Evolutionary conservation across 2,329 filamentous ascomycete genomes (phyloP).

Genomic region (Lachnellula subtilissima): DNA sequence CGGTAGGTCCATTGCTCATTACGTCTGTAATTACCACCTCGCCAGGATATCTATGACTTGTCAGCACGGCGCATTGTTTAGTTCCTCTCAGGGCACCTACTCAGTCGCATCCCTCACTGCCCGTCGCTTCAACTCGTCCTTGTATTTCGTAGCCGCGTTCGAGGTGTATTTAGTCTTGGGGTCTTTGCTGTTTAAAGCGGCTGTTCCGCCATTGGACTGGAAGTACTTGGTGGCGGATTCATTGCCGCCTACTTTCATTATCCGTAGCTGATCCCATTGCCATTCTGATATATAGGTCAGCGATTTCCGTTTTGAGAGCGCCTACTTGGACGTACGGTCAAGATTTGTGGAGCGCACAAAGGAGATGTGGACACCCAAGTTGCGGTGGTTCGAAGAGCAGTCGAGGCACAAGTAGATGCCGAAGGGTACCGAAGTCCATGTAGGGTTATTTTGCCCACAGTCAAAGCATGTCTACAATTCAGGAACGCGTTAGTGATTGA

Average conservation of each 20-base stretch:
- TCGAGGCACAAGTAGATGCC: slow-evolving; percentile 98
- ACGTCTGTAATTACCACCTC: slow-evolving; percentile 83
- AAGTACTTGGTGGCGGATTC: slow-evolving; percentile 98
- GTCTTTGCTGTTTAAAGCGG: slow-evolving; percentile 93
- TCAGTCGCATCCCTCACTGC: slow-evolving; percentile 78
- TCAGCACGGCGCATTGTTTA: slow-evolving; percentile 16
- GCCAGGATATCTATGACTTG: slow-evolving; percentile 62
- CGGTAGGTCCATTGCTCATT: slow-evolving; percentile 51
- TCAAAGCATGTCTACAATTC: slow-evolving; percentile 84
- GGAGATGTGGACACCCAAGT: slow-evolving; percentile 97
- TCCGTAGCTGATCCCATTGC: slow-evolving; percentile 97
- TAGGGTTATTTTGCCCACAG: slow-evolving; percentile 94
- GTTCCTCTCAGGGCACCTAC: slow-evolving; percentile 46
- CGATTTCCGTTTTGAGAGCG: neutral
- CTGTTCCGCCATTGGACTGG: slow-evolving; percentile 90
- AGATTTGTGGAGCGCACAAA: slow-evolving; percentile 98
- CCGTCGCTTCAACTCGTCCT: slow-evolving; percentile 87
- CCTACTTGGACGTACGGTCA: slow-evolving; percentile 67
- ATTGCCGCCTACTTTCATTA: slow-evolving; percentile 98
- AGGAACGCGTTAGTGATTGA: slow-evolving; percentile 12
- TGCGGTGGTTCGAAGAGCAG: slow-evolving; percentile 94
- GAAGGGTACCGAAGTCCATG: slow-evolving; percentile 95
- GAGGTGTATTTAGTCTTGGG: slow-evolving; percentile 96
- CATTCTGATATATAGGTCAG: slow-evolving; percentile 56
- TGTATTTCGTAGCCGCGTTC: slow-evolving; percentile 91